Percentiles rank a stretch among this genome's conserved stretches.
These are phyloP conservation scores for Fagus crenata DNA, from an alignment of 306 rosid genomes.

Conservation along the genomic window DNA sequence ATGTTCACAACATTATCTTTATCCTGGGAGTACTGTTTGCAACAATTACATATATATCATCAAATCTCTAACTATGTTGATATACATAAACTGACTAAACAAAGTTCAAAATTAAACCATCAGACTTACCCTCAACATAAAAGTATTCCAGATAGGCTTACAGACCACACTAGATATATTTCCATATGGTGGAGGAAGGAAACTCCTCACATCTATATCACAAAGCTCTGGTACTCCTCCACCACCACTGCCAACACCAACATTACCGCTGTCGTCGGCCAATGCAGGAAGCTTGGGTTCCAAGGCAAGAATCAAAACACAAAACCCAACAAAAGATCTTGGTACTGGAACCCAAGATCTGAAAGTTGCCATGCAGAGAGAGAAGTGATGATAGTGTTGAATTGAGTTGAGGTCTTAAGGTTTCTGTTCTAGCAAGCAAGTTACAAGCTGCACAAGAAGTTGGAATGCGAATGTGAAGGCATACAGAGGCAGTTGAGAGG, in stretches of 20 bases:
- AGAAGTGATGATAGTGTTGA: neutral
- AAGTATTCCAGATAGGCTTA: constrained; percentile 86
- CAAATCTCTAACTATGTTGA: neutral
- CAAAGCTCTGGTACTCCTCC: constrained; percentile 43
- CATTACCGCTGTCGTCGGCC: constrained; percentile 35
- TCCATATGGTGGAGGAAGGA: constrained; percentile 84
- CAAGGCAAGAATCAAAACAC: constrained; percentile 39
- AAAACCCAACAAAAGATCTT: constrained; percentile 37
- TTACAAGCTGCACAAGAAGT: constrained; percentile 31
- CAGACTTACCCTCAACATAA: constrained; percentile 71
- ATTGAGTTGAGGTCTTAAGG: constrained; percentile 28
- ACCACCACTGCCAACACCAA: neutral
- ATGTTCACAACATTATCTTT: constrained; percentile 67
- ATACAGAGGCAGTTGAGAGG: constrained; percentile 47
- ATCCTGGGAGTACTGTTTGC: constrained; percentile 63
- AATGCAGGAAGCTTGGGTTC: constrained; percentile 32
- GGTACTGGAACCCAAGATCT: constrained; percentile 34
- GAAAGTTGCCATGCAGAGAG: constrained; percentile 55
- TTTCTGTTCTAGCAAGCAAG: constrained; percentile 23
- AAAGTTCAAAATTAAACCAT: neutral
- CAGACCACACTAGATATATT: constrained; percentile 64
- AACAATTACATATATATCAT: neutral
- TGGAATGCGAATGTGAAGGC: constrained; percentile 42
- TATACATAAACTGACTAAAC: neutral
- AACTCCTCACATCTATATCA: constrained; percentile 56